phyloP scores from a whole-genome alignment of 1,139 yeast genomes.

The Suhomyces bolitotheri region DNA sequence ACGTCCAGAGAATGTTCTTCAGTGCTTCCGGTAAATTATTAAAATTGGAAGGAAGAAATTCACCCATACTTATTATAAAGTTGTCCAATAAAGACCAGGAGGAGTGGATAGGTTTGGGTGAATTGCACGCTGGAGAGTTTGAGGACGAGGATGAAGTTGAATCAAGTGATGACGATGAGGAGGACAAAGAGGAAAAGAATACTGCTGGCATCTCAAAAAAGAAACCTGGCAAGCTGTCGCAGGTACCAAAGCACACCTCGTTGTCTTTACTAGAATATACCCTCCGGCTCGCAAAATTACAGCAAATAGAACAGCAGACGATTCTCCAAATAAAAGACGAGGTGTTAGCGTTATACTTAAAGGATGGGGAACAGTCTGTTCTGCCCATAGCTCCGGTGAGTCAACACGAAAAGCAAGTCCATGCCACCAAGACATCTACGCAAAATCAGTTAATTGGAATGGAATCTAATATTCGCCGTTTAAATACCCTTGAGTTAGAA shows the following conservation, averaged over 20 bases:
- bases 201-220: constrained; percentile 24
- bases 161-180: constrained; percentile 24
- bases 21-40: constrained; percentile 71
- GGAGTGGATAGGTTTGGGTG: constrained; percentile 60
- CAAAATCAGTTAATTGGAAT: constrained; percentile 25
- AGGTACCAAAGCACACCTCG: constrained; percentile 25
- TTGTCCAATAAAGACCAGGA: constrained; percentile 26
- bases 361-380: constrained; percentile 42
- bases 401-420: constrained; percentile 16
- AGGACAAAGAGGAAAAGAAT: constrained; percentile 21
- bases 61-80: constrained; percentile 71
- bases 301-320: constrained; percentile 58
- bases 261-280: constrained; percentile 67
- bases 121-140: constrained; percentile 36
- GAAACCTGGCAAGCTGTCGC: constrained; percentile 17
- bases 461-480: constrained; percentile 38
- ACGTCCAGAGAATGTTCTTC: constrained; percentile 60
- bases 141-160: constrained; percentile 26
- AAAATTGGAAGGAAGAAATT: constrained; percentile 60
- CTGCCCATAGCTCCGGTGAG: constrained; percentile 22
- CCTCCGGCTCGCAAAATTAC: constrained; percentile 61
- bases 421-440: constrained; percentile 14
- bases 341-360: constrained; percentile 59
- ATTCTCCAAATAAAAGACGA: constrained; percentile 65
- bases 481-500: constrained; percentile 19